Base-by-base conservation (phyloP, 75 land plant genomes). In the Isoetes taiwanensis region DNA sequence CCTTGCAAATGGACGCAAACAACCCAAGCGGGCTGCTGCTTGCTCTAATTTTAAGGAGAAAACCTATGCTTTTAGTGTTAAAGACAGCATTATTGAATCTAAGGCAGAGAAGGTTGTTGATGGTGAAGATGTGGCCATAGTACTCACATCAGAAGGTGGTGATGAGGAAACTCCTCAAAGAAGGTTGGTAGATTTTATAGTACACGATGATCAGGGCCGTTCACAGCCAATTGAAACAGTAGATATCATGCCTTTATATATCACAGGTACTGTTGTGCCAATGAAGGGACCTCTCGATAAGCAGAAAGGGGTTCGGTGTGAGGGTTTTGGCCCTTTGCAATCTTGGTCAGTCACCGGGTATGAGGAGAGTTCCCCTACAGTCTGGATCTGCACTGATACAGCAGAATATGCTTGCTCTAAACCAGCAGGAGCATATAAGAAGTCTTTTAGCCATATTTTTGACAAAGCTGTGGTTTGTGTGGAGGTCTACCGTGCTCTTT, bases 341-440 rank as follows among this genome's bases (percentile, higher is more conserved):
- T 21, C 70, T 21, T 91, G 97, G 97, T 41, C 71, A 2, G 81
- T 91, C 16, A 75, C 85, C 39, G 94, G 94, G 2, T 91, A 83
- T 77, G 97, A 87, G 41, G 79, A 86, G 57, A 88, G 89, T 0
- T 41, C 54, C 14, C 78, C 94, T 0, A 63, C 70, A 1, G 58
- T 91, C 23, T 83, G 80, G 83, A 32, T 83, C 0, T 69, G 73
- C 0, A 83, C 97, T 1, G 89, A 73, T 32, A 25, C 73, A 32
- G 82, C 85, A 33, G 88, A 91, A 46, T 91, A 87, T 62, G 54
- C 73, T 3, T 91, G 94, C 33, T 28, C 76, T 5, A 84, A 84
- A 46, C 95, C 95, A 30, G 65, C 86, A 26, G 60, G 64, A 3
- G 55, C 48, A 9, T 93, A 93, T 62, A 87, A 75, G 55, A 84